Conservation (phyloP, 768 basidiomycete species). For the Brasilioporus rufonigricans region DNA sequence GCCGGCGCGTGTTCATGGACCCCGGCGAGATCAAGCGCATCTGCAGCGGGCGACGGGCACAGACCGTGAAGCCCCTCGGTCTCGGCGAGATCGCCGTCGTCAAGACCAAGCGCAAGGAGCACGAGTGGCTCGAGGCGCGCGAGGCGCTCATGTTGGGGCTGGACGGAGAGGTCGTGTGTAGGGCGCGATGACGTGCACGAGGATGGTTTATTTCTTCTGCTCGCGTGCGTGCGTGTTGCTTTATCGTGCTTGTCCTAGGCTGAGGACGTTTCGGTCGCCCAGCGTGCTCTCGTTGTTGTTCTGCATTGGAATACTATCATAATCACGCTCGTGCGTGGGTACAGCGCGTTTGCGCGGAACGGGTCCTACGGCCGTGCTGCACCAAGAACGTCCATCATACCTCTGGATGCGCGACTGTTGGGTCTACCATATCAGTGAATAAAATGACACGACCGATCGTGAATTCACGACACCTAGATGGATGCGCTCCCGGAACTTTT, state of each 20-base stretch:
- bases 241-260: not conserved
- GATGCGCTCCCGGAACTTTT: too few relatives aligned
- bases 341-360: too few relatives aligned
- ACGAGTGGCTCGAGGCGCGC: slow-evolving; percentile 89
- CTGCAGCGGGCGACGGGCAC: slow-evolving; percentile 78
- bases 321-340: too few relatives aligned
- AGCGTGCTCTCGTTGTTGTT: not conserved
- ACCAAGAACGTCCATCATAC: too few relatives aligned
- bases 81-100: slow-evolving; percentile 94
- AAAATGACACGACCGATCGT: too few relatives aligned
- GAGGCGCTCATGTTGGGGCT: slow-evolving; percentile 81
- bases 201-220: not conserved
- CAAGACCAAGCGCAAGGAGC: slow-evolving; percentile 62
- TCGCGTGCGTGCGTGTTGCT: not conserved
- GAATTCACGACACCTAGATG: too few relatives aligned
- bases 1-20: slow-evolving; percentile 75
- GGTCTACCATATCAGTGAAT: too few relatives aligned
- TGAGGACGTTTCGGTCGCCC: not conserved
- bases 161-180: slow-evolving; percentile 84
- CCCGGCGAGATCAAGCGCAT: slow-evolving; percentile 69
- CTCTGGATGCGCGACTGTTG: too few relatives aligned
- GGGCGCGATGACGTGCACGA: slow-evolving; percentile 62
- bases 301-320: not conserved
- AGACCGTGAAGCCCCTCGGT: slow-evolving; percentile 77
- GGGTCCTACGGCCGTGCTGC: too few relatives aligned